Evolutionary conservation across 805 yeast genomes (phyloP).

Genomic region (Yamadazyma akitaensis): DNA sequence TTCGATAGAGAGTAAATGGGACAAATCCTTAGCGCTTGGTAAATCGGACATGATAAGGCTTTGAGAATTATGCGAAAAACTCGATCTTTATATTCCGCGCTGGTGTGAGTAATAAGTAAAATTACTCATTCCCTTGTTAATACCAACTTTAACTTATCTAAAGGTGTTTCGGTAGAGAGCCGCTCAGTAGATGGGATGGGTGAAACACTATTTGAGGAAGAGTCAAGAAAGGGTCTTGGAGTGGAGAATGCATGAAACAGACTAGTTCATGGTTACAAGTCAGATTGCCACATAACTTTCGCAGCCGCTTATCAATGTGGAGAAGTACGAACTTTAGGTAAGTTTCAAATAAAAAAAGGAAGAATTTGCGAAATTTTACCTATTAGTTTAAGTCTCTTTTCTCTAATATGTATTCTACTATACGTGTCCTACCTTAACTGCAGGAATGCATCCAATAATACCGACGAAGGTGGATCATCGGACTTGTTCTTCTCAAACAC

Average conservation of each 20-base stretch:
- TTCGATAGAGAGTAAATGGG: conserved; percentile 74
- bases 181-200: no score
- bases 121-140: background rate
- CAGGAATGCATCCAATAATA: conserved; percentile 69
- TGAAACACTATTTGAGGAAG: no score
- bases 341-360: background rate
- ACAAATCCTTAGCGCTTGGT: conserved; percentile 58
- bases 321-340: background rate
- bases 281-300: background rate
- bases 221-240: background rate
- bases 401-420: background rate
- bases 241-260: background rate
- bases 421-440: conserved; percentile 51
- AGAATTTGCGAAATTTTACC: no score
- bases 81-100: background rate
- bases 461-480: conserved; percentile 58
- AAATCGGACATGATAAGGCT: background rate
- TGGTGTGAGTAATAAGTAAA: background rate
- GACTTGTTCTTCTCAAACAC: conserved; percentile 75
- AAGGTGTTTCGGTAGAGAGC: no score
- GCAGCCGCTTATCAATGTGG: background rate
- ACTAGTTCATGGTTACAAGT: background rate
- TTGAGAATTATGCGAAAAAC: background rate
- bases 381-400: background rate
- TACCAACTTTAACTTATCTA: background rate